Evolutionary conservation across 192 early-diverging fungal genomes (phyloP).

Genomic region (Umbelopsis isabellina): DNA sequence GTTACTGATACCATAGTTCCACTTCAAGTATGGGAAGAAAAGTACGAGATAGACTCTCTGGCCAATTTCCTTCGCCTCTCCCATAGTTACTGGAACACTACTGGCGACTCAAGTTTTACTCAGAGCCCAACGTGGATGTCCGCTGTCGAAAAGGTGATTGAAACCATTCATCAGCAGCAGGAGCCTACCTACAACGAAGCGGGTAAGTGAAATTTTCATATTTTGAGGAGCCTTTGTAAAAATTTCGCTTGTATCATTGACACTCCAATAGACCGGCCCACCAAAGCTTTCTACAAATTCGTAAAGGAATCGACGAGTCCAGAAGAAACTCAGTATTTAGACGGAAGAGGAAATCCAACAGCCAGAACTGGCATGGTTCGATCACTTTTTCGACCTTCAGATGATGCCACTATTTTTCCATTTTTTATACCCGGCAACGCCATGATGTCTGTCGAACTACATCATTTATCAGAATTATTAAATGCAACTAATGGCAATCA

Average conservation of each 20-base stretch:
- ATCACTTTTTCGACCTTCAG: slow-evolving; percentile 59
- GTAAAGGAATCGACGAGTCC: slow-evolving; percentile 35
- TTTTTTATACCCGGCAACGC: slow-evolving; percentile 65
- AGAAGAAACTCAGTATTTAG: slow-evolving; percentile 47
- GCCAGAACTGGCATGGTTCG: slow-evolving; percentile 47
- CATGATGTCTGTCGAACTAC: slow-evolving; percentile 63
- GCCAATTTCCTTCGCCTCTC: slow-evolving; percentile 65
- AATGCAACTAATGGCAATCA: slow-evolving; percentile 23
- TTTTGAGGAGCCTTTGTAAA: slow-evolving; percentile 29
- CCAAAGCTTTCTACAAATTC: slow-evolving; percentile 27
- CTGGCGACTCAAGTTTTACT: slow-evolving; percentile 46
- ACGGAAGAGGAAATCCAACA: slow-evolving; percentile 46
- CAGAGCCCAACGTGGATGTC: slow-evolving; percentile 44
- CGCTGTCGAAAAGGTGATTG: slow-evolving; percentile 50
- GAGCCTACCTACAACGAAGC: slow-evolving; percentile 42
- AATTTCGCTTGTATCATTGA: slow-evolving; percentile 28
- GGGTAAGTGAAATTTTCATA: slow-evolving; percentile 17
- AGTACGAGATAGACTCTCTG: slow-evolving; percentile 70
- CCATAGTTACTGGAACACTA: slow-evolving; percentile 53
- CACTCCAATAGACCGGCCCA: slow-evolving; percentile 31
- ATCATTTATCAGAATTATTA: slow-evolving; percentile 48
- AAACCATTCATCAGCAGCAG: slow-evolving; percentile 48
- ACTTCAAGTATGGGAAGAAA: slow-evolving; percentile 53
- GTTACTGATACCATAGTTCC: not conserved
- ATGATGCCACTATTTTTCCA: slow-evolving; percentile 60